phyloP scores from a whole-genome alignment of 1,284 basidiomycete genomes.

The Cutaneotrichosporon arboriforme region DNA sequence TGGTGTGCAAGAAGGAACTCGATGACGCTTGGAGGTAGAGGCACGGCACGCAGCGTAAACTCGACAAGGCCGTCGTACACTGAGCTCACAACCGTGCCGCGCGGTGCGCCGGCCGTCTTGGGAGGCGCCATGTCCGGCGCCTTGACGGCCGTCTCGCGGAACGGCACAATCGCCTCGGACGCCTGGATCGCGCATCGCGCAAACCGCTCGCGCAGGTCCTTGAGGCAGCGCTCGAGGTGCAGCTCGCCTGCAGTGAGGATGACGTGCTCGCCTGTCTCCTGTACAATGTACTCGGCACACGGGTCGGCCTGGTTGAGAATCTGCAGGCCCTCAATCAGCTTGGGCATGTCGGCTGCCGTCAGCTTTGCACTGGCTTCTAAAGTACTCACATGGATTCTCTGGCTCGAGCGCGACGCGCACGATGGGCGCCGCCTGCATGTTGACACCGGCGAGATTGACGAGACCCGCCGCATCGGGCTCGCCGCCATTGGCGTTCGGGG shows the following conservation, averaged over 20 bases:
- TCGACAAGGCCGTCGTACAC: constrained; percentile 67
- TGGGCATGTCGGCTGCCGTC: constrained; percentile 73
- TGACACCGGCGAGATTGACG: constrained; percentile 77
- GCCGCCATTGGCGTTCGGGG: constrained; percentile 51
- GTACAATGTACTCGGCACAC: constrained; percentile 94
- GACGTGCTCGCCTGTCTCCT: constrained; percentile 95
- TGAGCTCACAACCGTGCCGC: constrained; percentile 72
- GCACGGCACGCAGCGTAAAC: constrained; percentile 77
- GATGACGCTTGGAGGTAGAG: constrained; percentile 64
- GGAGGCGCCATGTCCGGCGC: constrained; percentile 80
- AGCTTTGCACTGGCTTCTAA: background rate
- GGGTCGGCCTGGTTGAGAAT: constrained; percentile 93
- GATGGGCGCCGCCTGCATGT: constrained; percentile 73
- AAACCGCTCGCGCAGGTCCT: constrained; percentile 91
- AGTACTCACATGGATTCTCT: constrained; percentile 56
- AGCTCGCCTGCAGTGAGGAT: constrained; percentile 94
- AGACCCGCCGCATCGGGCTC: constrained; percentile 47
- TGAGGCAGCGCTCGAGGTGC: constrained; percentile 93
- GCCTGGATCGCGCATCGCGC: constrained; percentile 88
- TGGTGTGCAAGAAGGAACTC: constrained; percentile 72
- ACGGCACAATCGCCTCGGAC: constrained; percentile 94
- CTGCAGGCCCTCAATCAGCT: constrained; percentile 79
- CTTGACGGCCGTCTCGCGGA: constrained; percentile 88
- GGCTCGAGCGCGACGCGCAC: constrained; percentile 95
- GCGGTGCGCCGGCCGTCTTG: constrained; percentile 63